Evolutionary conservation across 805 yeast species (phyloP), one percentile per base, ranked within the genome.

Genomic region (Metschnikowia hibisci): DNA sequence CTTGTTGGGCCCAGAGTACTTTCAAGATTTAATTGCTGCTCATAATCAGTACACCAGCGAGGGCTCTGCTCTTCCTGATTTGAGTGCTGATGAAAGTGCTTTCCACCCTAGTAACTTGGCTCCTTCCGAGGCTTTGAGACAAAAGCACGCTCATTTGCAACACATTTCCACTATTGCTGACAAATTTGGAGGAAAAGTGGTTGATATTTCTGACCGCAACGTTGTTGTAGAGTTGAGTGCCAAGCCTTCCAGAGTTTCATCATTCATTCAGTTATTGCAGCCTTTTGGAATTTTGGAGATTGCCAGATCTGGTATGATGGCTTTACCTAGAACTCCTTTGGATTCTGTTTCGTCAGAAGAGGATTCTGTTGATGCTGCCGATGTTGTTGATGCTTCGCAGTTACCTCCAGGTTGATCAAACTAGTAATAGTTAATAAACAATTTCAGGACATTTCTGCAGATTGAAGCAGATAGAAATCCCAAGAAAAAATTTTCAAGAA

Each of bases 231-330:
- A 93, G 74, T 78, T 93, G 54, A 76, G 87, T 52, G 99, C 98
- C 42, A 90, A 91, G 64, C 99, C 98, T 29, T 80, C 86, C 42
- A 81, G 97, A 66, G 77, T 93, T 51, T 74, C 91, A 34, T 81
- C 95, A 32, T 90, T 90, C 65, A 79, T 93, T 61, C 86, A 85
- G 50, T 79, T 93, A 61, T 74, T 90, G 61, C 93, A 88, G 64
- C 99, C 99, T 34, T 93, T 93, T 61, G 99, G 99, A 60, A 82
- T 93, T 45, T 77, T 93, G 59, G 99, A 93, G 69, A 85, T 91
- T 57, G 96, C 97, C 34, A 81, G 99, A 71, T 84, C 96, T 20
- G 99, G 99, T 70, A 87, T 91, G 95, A 89, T 93, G 91, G 99
- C 98, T 8, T 77, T 93, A 58, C 95, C 98, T 60, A 83, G 97